phyloP scores from a whole-genome alignment of 2,329 filamentous ascomycete species.

The Fusarium sp. region DNA sequence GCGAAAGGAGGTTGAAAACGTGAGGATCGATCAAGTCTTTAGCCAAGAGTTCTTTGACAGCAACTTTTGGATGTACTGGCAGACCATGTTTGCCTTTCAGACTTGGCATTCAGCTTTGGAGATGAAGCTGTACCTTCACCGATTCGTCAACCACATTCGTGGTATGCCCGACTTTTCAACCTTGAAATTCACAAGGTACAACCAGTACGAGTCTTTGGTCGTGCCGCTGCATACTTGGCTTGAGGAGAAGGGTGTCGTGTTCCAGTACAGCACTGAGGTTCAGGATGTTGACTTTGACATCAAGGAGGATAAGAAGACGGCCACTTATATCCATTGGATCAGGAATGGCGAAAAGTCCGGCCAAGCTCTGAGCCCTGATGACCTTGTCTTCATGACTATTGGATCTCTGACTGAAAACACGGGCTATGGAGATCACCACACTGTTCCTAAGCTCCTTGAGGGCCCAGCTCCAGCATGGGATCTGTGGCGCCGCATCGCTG shows the following conservation, averaged over 20 bases:
- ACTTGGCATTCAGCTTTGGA: conserved; percentile 27
- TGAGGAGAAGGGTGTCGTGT: conserved; percentile 24
- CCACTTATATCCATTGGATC: conserved; percentile 19
- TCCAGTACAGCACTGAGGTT: conserved; percentile 22
- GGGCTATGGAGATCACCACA: conserved; percentile 17
- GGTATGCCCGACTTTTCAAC: conserved; percentile 31
- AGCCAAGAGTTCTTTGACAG: conserved; percentile 20
- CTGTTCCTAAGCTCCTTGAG: conserved; percentile 4
- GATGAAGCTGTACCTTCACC: conserved; percentile 29
- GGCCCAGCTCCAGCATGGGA: conserved; percentile 26
- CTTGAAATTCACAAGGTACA: conserved; percentile 26
- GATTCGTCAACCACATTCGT: conserved; percentile 25
- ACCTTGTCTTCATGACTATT: conserved; percentile 22
- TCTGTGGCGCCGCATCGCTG: conserved; percentile 21
- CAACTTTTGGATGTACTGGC: conserved; percentile 33
- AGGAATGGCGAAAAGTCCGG: conserved; percentile 7
- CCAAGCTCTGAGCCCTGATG: conserved; percentile 8
- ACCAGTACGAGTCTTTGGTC: conserved; percentile 29
- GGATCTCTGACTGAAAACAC: conserved; percentile 28
- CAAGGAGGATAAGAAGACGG: conserved; percentile 8
- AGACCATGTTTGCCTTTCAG: conserved; percentile 34
- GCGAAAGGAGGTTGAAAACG: conserved; percentile 18
- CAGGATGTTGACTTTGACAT: conserved; percentile 24
- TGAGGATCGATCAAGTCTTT: conserved; percentile 21
- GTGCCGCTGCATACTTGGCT: conserved; percentile 22